Evolutionary conservation across 1,284 basidiomycete genomes (phyloP).

Genomic region (Taiwanofungus camphoratus): DNA sequence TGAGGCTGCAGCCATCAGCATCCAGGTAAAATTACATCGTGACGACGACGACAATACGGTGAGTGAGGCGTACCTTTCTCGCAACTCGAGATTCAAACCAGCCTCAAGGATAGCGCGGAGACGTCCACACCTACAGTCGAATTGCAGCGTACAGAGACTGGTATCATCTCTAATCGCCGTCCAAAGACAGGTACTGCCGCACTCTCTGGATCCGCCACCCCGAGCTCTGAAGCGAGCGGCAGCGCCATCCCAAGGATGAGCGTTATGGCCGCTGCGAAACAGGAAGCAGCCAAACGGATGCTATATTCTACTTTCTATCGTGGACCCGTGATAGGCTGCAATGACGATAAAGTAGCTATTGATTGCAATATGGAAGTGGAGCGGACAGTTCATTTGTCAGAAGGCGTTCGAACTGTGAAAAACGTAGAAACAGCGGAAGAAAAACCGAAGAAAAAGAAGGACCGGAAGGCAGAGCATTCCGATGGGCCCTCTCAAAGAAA

Average conservation of each 20-base stretch:
- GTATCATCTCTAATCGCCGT: constrained; percentile 69
- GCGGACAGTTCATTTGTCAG: background rate
- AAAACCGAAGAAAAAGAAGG: constrained; percentile 5
- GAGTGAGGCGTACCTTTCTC: constrained; percentile 11
- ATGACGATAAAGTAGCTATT: constrained; percentile 23
- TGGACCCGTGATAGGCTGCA: constrained; percentile 57
- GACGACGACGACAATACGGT: constrained; percentile 45
- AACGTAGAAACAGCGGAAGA: constrained; percentile 1
- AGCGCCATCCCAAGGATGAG: constrained; percentile 35
- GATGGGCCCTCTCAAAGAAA: constrained; percentile 2
- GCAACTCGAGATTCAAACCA: background rate
- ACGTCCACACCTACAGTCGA: constrained; percentile 20
- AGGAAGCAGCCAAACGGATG: constrained; percentile 67
- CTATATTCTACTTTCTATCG: constrained; percentile 81
- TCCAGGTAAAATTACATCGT: constrained; percentile 59
- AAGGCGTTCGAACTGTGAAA: background rate
- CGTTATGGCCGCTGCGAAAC: constrained; percentile 63
- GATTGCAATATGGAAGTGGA: background rate
- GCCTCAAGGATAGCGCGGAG: constrained; percentile 21
- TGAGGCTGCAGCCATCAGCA: constrained; percentile 69
- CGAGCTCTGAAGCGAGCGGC: constrained; percentile 25
- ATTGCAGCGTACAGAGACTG: constrained; percentile 62
- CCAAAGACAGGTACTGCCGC: constrained; percentile 48
- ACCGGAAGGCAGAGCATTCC: constrained; percentile 1
- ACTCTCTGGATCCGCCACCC: constrained; percentile 43